Percentiles rank a stretch among this genome's conserved stretches.
Conservation (phyloP, 345 rosid species). For the Gynandropsis gynandra region DNA sequence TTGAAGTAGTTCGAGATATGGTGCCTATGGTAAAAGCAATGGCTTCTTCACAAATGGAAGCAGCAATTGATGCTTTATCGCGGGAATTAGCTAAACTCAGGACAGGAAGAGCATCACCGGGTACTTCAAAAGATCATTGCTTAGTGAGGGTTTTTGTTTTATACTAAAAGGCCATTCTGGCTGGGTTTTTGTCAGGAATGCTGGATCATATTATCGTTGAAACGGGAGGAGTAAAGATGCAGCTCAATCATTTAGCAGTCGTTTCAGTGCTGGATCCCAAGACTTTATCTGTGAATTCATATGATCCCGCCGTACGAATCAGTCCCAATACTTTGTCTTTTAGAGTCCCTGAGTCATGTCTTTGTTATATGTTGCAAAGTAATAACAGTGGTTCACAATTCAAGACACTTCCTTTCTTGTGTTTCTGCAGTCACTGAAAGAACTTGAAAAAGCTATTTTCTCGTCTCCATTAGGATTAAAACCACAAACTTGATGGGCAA, state of each 20-base stretch:
- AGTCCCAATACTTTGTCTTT: no score
- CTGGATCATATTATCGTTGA: slow-evolving; percentile 93
- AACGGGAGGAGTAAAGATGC: slow-evolving; percentile 64
- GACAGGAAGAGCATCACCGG: slow-evolving; percentile 88
- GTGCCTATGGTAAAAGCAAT: slow-evolving; percentile 61
- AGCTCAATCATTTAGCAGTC: slow-evolving; percentile 71
- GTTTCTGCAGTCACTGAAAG: no score
- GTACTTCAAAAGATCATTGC: slow-evolving; percentile 19
- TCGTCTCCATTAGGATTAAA: slow-evolving; percentile 86
- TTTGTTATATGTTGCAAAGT: no score
- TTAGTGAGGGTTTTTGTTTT: no score
- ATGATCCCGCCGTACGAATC: no score
- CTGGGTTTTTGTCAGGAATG: slow-evolving; percentile 33
- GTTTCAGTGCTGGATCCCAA: no score
- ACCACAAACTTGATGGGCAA: slow-evolving; percentile 74
- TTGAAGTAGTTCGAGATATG: slow-evolving; percentile 46
- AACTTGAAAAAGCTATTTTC: no score
- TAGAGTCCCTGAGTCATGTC: no score
- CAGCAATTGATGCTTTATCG: slow-evolving; percentile 67
- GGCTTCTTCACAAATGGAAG: slow-evolving; percentile 79
- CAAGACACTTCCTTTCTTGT: no score
- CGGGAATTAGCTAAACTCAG: slow-evolving; percentile 73
- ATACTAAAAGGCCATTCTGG: no score
- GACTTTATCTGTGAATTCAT: no score
- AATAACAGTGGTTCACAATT: no score